phyloP scores from a whole-genome alignment of 225 moss, liverwort and hornwort genomes.

The Pseudisothecium myosuroides region DNA sequence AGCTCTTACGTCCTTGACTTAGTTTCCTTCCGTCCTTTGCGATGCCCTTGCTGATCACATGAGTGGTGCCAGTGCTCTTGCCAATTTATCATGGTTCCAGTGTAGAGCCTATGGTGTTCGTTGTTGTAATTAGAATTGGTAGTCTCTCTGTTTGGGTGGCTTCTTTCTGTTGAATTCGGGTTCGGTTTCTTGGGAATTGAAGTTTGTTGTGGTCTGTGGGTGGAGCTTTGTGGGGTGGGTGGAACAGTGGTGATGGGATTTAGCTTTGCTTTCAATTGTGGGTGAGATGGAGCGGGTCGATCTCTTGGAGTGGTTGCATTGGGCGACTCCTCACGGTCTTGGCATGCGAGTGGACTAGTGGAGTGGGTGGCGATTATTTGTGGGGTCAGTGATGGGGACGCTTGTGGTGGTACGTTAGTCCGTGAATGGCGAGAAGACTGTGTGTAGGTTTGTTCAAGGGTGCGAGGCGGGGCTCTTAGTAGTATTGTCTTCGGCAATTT shows the following conservation, averaged over 20 bases:
- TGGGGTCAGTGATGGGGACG: background rate
- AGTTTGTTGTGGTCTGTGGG: background rate
- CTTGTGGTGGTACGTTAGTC: background rate
- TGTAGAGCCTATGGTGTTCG: background rate
- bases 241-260: background rate
- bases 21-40: background rate
- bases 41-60: background rate
- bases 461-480: background rate
- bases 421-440: background rate
- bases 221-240: background rate
- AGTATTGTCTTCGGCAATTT: too few species aligned
- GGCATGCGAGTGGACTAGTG: background rate
- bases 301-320: background rate
- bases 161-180: background rate
- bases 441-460: background rate
- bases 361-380: background rate
- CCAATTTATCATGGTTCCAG: background rate
- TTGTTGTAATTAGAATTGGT: too few species aligned
- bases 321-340: background rate
- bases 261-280: background rate
- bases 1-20: background rate
- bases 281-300: background rate
- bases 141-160: background rate
- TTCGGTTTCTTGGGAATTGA: background rate
- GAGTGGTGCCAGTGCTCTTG: background rate